phyloP scores from a whole-genome alignment of 78 protist species.

The Speleostelium caveatum region DNA sequence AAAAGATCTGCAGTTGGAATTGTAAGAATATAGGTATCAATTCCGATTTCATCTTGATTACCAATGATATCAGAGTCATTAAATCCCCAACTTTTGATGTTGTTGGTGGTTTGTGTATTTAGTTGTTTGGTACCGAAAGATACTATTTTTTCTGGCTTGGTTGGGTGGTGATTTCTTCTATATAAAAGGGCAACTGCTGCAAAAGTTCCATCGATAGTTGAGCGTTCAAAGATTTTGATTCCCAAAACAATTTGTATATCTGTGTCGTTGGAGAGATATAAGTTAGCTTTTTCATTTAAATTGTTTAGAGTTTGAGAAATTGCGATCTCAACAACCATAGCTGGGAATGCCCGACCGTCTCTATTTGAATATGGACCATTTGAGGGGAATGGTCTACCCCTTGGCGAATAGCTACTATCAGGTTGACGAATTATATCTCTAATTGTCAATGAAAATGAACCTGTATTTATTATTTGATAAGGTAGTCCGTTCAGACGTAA shows the following conservation, averaged over 20 bases:
- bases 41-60: background rate
- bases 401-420: too few relatives aligned
- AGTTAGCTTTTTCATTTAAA: background rate
- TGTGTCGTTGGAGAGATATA: background rate
- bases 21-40: background rate
- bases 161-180: background rate
- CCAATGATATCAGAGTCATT: background rate
- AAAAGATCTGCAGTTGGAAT: background rate
- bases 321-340: conserved; percentile 18
- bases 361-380: background rate
- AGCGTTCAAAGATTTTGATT: background rate
- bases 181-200: background rate
- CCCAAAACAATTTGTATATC: background rate
- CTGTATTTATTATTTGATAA: too few relatives aligned
- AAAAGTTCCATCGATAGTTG: background rate
- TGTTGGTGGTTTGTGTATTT: background rate
- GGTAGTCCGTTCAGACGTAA: too few relatives aligned
- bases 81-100: background rate
- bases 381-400: too few relatives aligned
- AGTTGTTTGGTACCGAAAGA: background rate
- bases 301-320: background rate
- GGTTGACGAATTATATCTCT: too few relatives aligned
- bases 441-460: too few relatives aligned
- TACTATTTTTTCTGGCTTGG: background rate
- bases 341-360: background rate